Percentiles rank a stretch among this genome's conserved stretches.
These are phyloP conservation scores for Fusarium pseudograminearum DNA, from an alignment of 2,329 filamentous ascomycete species.

Conservation along the genomic window DNA sequence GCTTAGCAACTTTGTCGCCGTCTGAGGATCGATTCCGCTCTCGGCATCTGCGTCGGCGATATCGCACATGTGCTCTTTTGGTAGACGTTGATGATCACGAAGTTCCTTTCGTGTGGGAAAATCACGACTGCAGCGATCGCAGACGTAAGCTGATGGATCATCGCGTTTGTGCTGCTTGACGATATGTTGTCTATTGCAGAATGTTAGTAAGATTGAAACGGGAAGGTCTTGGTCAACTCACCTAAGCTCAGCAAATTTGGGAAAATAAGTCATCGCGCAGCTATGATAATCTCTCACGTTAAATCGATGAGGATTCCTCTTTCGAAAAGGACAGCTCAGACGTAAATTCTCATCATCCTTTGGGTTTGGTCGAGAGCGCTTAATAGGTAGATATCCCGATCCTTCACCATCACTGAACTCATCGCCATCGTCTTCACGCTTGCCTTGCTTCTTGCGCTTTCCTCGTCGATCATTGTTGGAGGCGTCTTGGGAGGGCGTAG, in stretches of 20 bases:
- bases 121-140: constrained; percentile 56
- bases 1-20: constrained; percentile 55
- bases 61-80: constrained; percentile 58
- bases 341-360: constrained; percentile 55
- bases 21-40: constrained; percentile 56
- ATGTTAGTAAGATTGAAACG: constrained; percentile 8
- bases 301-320: constrained; percentile 59
- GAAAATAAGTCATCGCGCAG: constrained; percentile 59
- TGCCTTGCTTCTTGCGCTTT: constrained; percentile 54
- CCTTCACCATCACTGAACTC: constrained; percentile 54
- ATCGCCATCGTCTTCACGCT: constrained; percentile 51
- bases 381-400: constrained; percentile 46
- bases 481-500: constrained; percentile 48
- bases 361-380: constrained; percentile 50
- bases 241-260: constrained; percentile 57
- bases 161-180: constrained; percentile 59
- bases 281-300: constrained; percentile 60
- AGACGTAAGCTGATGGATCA: constrained; percentile 56
- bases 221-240: constrained; percentile 20
- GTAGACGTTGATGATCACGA: constrained; percentile 55
- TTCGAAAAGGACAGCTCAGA: constrained; percentile 59
- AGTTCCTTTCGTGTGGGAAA: constrained; percentile 55
- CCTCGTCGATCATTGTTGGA: constrained; percentile 43
- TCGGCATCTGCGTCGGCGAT: constrained; percentile 56
- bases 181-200: constrained; percentile 53